Evolutionary conservation across 805 yeast genomes (phyloP).

Genomic region (Wickerhamomyces bisporus): DNA sequence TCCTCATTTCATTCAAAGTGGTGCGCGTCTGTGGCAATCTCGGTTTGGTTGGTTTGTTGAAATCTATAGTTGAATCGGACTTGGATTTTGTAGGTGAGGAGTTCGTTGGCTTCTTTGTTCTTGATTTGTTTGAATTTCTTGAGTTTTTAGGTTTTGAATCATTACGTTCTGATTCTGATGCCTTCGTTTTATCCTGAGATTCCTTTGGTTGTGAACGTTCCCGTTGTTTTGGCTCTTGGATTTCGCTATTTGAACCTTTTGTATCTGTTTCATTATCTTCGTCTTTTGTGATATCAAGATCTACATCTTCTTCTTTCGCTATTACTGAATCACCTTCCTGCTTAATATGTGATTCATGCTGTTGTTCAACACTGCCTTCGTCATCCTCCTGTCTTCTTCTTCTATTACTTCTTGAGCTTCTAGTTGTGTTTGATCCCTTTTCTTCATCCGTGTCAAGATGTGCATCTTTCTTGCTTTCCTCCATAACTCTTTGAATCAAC

Average conservation of each 20-base stretch:
- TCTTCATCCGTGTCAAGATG: slow-evolving; percentile 10
- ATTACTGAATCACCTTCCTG: background rate
- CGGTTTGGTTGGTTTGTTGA: slow-evolving; percentile 75
- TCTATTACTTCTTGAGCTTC: slow-evolving; percentile 3
- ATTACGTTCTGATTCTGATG: slow-evolving; percentile 18
- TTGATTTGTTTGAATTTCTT: slow-evolving; percentile 9
- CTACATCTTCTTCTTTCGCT: background rate
- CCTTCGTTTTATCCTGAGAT: slow-evolving; percentile 1
- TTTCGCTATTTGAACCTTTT: slow-evolving; percentile 2
- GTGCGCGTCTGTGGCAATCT: slow-evolving; percentile 74
- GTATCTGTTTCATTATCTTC: slow-evolving; percentile 7
- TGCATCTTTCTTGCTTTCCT: slow-evolving; percentile 35
- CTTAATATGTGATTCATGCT: background rate
- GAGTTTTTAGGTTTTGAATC: slow-evolving; percentile 16
- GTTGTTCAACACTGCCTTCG: slow-evolving; percentile 1
- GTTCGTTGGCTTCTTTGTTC: background rate
- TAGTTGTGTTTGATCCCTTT: background rate
- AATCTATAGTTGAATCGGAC: slow-evolving; percentile 35
- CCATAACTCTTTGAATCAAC: slow-evolving; percentile 35
- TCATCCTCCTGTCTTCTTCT: slow-evolving; percentile 1
- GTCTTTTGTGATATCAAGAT: slow-evolving; percentile 4
- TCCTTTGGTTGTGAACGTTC: too few species aligned
- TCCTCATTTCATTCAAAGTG: slow-evolving; percentile 76
- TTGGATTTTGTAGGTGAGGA: slow-evolving; percentile 1
- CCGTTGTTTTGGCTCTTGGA: too few species aligned